Percentiles rank a stretch among this genome's conserved stretches.
phyloP scores from a whole-genome alignment of 345 rosid genomes.

The Pelargonium nanum region DNA sequence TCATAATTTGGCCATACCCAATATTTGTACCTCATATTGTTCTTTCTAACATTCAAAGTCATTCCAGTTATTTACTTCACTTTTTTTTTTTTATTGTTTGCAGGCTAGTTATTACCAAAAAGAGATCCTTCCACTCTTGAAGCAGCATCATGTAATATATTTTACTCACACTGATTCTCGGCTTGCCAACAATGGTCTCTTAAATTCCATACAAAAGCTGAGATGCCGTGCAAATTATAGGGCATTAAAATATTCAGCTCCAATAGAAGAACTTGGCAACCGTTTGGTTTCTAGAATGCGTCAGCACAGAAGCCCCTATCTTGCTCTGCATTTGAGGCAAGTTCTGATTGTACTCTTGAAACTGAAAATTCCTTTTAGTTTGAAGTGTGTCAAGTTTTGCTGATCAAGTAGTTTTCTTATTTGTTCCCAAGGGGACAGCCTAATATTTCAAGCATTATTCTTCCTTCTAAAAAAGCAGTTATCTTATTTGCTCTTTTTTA shows the following conservation, averaged over 20 bases:
- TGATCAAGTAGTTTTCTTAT: too few relatives aligned
- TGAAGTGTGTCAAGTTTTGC: not conserved
- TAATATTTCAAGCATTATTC: too few relatives aligned
- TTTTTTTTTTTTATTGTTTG: too few relatives aligned
- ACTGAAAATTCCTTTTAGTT: not conserved
- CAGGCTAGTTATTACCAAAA: constrained; percentile 80
- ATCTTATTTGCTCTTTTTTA: too few relatives aligned
- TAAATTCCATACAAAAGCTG: constrained; percentile 62
- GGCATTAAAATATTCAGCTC: constrained; percentile 77
- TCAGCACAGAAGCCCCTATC: constrained; percentile 62
- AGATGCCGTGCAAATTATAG: constrained; percentile 82
- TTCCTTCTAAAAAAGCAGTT: too few relatives aligned
- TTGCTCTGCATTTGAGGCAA: constrained; percentile 90
- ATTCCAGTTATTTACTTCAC: not conserved
- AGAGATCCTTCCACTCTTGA: constrained; percentile 68
- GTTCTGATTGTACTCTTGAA: constrained; percentile 12
- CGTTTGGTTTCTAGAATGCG: constrained; percentile 73
- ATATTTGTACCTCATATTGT: not conserved
- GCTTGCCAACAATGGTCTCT: constrained; percentile 73
- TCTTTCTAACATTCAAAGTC: constrained; percentile 3
- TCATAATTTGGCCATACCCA: not conserved
- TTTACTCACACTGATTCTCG: constrained; percentile 93
- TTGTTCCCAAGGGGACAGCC: too few relatives aligned
- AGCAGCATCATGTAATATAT: constrained; percentile 76
- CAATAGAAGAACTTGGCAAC: constrained; percentile 68